Evolutionary conservation across 768 basidiomycete genomes (phyloP).

Genomic region (Epithele typhae): DNA sequence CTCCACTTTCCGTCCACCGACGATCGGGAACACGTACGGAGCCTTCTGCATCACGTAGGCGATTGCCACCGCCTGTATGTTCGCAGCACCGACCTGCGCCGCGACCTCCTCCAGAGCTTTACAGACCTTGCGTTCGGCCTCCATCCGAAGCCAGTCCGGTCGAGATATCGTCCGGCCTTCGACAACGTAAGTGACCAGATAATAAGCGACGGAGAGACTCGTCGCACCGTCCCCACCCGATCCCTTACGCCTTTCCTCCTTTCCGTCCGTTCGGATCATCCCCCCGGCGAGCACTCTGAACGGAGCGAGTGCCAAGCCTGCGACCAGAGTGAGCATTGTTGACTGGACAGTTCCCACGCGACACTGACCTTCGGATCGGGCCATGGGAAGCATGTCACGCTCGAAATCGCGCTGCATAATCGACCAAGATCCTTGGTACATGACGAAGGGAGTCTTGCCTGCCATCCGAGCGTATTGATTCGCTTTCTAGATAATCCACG

Average conservation of each 20-base stretch:
- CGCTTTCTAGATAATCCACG: constrained; percentile 34
- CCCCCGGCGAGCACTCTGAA: constrained; percentile 19
- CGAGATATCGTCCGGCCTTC: constrained; percentile 35
- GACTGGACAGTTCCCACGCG: not conserved
- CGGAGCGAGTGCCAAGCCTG: constrained; percentile 24
- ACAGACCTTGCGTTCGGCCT: constrained; percentile 39
- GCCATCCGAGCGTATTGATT: constrained; percentile 37
- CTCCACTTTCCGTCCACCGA: constrained; percentile 50
- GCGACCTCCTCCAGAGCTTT: constrained; percentile 49
- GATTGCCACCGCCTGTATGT: constrained; percentile 36
- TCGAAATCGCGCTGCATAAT: constrained; percentile 34
- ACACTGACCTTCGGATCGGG: constrained; percentile 24
- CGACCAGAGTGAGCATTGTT: not conserved
- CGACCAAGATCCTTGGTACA: constrained; percentile 34
- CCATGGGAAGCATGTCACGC: constrained; percentile 37
- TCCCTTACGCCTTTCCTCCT: constrained; percentile 20
- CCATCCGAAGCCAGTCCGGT: constrained; percentile 41
- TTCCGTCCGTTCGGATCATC: constrained; percentile 19
- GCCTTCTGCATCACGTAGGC: constrained; percentile 53
- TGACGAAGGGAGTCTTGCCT: constrained; percentile 33
- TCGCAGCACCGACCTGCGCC: constrained; percentile 37
- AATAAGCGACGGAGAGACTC: not conserved
- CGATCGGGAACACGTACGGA: constrained; percentile 35
- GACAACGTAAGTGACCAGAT: constrained; percentile 4
- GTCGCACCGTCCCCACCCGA: constrained; percentile 22